Evolutionary conservation across 75 land plant species (phyloP).

Genomic region (Picea glauca): DNA sequence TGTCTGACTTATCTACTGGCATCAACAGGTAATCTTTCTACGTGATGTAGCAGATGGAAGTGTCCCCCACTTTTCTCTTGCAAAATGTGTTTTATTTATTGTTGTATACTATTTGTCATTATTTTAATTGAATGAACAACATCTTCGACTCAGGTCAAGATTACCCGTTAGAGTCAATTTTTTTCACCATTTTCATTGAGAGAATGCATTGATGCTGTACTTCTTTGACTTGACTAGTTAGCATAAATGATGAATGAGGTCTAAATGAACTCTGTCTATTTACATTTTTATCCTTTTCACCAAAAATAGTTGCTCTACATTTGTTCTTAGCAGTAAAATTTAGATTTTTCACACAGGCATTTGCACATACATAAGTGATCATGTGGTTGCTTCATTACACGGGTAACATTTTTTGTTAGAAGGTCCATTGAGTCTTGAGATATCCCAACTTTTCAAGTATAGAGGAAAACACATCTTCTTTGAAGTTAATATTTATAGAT

Average conservation of each 20-base stretch:
- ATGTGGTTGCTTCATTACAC: no score
- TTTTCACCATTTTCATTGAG: not conserved
- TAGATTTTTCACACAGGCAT: no score
- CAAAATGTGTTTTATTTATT: not conserved
- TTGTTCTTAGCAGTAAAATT: no score
- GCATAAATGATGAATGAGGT: not conserved
- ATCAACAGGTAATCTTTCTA: conserved; percentile 65
- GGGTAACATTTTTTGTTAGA: no score
- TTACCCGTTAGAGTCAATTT: not conserved
- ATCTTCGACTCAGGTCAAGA: not conserved
- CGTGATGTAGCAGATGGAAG: not conserved
- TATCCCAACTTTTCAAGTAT: no score
- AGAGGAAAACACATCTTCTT: no score
- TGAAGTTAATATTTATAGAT: no score
- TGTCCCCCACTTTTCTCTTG: not conserved
- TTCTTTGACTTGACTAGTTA: not conserved
- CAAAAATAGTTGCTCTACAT: no score
- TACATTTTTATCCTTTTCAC: no score
- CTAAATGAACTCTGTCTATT: not conserved
- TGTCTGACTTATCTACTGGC: conserved; percentile 92
- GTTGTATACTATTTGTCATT: not conserved
- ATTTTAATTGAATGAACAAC: not conserved
- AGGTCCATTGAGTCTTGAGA: no score
- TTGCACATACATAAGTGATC: no score
- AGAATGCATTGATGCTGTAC: not conserved